Conservation (phyloP, 148 eudicot species). For the Rhododendron henanense region DNA sequence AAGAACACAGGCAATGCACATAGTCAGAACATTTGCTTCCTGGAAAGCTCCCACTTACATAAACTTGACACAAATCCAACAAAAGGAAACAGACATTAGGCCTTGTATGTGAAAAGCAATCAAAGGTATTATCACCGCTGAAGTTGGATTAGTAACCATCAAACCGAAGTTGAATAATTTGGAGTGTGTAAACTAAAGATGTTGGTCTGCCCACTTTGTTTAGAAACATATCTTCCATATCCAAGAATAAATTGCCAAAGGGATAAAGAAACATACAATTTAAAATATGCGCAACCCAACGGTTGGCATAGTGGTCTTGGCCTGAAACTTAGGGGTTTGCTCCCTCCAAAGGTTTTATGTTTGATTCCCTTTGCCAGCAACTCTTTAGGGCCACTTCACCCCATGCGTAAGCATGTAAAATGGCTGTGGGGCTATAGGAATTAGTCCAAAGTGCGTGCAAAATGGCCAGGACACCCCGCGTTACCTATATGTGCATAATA, state of each 20-base stretch:
- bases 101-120: neutral
- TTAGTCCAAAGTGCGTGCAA: neutral
- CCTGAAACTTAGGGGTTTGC: neutral
- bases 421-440: too few relatives aligned
- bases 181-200: neutral
- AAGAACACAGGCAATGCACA: constrained; percentile 31
- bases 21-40: constrained; percentile 25
- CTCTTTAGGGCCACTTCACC: neutral
- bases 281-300: neutral
- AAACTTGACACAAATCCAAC: constrained; percentile 4
- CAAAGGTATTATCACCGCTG: neutral
- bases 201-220: neutral
- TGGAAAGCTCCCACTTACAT: neutral
- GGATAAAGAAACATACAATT: neutral
- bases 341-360: neutral
- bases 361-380: neutral
- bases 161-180: neutral
- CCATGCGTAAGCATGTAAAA: too few relatives aligned
- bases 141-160: neutral
- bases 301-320: neutral
- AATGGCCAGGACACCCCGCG: neutral
- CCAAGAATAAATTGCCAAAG: neutral
- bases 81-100: neutral
- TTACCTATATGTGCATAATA: too few relatives aligned
- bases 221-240: neutral